Evolutionary conservation across 352 stramenopile genomes (phyloP).

Genomic region (Phytophthora podocarpi): DNA sequence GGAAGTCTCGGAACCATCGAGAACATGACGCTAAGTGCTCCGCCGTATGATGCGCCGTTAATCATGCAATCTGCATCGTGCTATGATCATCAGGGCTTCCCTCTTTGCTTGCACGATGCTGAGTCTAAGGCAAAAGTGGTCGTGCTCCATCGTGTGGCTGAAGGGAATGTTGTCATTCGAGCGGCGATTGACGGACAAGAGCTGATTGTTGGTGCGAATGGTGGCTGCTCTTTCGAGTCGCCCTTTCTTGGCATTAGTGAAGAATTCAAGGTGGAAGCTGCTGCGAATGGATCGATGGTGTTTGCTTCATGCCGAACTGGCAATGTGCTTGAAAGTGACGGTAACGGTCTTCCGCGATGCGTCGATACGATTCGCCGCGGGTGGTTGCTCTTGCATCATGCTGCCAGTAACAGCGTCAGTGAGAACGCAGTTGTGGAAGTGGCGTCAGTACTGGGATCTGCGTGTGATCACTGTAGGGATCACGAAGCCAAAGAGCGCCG

Average conservation of each 20-base stretch:
- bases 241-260: constrained; percentile 23
- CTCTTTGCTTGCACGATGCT: neutral
- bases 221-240: constrained; percentile 30
- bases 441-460: neutral
- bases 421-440: neutral
- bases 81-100: neutral
- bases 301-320: constrained; percentile 27
- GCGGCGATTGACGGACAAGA: constrained; percentile 12
- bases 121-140: constrained; percentile 14
- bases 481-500: constrained; percentile 20
- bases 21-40: neutral
- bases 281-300: constrained; percentile 20
- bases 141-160: neutral
- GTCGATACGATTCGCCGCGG: constrained; percentile 24
- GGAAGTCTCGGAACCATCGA: neutral
- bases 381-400: constrained; percentile 25
- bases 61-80: constrained; percentile 13
- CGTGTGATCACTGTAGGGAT: constrained; percentile 10
- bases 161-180: constrained; percentile 18
- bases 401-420: neutral
- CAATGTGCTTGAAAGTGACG: constrained; percentile 23
- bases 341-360: constrained; percentile 17
- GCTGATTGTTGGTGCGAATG: constrained; percentile 28
- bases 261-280: constrained; percentile 22
- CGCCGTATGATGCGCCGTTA: constrained; percentile 13